These are phyloP conservation scores for Radiomyces spectabilis DNA, from an alignment of 192 early-diverging fungal species.

Conservation along the genomic window DNA sequence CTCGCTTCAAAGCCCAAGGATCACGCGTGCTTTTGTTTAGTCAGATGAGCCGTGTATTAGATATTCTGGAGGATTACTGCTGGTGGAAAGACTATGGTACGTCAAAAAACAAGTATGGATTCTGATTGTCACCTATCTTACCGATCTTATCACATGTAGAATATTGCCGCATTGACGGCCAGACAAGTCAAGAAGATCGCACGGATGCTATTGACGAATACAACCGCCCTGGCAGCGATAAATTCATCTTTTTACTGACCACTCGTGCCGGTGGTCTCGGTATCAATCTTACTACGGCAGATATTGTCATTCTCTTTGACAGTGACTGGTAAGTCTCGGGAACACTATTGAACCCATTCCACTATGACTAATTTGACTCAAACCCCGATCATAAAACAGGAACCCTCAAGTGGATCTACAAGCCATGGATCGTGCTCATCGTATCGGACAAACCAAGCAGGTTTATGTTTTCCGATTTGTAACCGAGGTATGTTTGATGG, in stretches of 20 bases:
- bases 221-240: conserved; percentile 80
- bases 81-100: conserved; percentile 76
- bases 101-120: neutral
- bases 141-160: conserved; percentile 22
- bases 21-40: conserved; percentile 94
- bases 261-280: conserved; percentile 97
- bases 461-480: conserved; percentile 95
- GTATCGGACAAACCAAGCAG: conserved; percentile 98
- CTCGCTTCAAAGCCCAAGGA: conserved; percentile 72
- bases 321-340: conserved; percentile 88
- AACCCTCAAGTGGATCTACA: conserved; percentile 87
- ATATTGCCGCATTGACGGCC: conserved; percentile 96
- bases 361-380: no score
- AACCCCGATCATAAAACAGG: no score
- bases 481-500: no score
- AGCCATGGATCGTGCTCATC: conserved; percentile 97
- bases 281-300: conserved; percentile 94
- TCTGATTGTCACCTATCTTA: neutral
- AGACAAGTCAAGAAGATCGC: conserved; percentile 89
- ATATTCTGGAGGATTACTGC: conserved; percentile 98
- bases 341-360: no score
- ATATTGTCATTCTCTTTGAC: conserved; percentile 94
- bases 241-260: conserved; percentile 94
- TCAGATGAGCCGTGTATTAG: conserved; percentile 97
- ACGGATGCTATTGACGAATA: conserved; percentile 91